Evolutionary conservation across 345 rosid species (phyloP).

Genomic region (Murraya paniculata): DNA sequence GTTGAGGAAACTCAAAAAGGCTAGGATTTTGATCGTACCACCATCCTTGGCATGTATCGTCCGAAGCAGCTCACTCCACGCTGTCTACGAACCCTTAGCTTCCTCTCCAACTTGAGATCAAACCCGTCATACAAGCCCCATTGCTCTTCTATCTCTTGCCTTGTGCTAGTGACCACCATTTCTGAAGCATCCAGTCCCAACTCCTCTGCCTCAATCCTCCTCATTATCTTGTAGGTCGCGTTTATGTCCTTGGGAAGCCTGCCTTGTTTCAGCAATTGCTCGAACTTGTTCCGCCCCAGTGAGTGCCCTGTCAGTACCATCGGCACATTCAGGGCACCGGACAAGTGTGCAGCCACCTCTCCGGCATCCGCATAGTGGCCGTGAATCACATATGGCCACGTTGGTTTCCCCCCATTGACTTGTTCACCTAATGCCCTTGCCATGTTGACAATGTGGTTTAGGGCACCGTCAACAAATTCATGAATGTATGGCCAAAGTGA

Average conservation of each 20-base stretch:
- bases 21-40: constrained; percentile 36
- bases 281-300: constrained; percentile 62
- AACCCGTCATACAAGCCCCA: constrained; percentile 81
- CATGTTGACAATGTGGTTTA: constrained; percentile 58
- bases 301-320: constrained; percentile 77
- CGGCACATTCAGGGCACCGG: constrained; percentile 61
- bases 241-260: constrained; percentile 58
- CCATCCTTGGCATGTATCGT: constrained; percentile 65
- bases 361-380: constrained; percentile 81
- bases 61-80: constrained; percentile 73
- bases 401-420: constrained; percentile 50
- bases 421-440: constrained; percentile 57
- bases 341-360: constrained; percentile 57
- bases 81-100: constrained; percentile 56
- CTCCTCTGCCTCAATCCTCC: constrained; percentile 64
- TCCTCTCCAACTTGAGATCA: constrained; percentile 61
- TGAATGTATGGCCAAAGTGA: constrained; percentile 66
- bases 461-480: constrained; percentile 62
- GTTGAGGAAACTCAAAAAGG: not conserved
- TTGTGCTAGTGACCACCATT: constrained; percentile 70
- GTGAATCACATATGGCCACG: constrained; percentile 68
- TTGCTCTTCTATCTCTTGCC: constrained; percentile 73
- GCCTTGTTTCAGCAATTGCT: constrained; percentile 67
- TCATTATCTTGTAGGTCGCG: constrained; percentile 56
- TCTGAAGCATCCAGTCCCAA: constrained; percentile 57